Base-by-base conservation (phyloP, 2,329 filamentous ascomycete genomes). In the Arthrocladium fulminans region DNA sequence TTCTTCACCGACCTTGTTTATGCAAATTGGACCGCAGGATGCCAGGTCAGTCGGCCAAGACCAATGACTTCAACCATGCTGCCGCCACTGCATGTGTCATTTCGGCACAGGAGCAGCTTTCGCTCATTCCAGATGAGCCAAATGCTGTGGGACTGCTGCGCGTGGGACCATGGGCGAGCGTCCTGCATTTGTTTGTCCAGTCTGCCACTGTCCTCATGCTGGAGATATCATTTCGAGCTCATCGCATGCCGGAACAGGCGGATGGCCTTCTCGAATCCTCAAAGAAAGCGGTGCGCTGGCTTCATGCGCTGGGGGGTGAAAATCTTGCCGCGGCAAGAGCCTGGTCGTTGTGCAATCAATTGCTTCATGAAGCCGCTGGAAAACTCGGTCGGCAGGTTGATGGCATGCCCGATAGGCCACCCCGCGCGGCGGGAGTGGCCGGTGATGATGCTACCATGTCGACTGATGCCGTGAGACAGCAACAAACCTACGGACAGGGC, bases 161-260 rank as follows among this genome's bases (percentile, higher is more conserved):
- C 17, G 55, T 69, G 4, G 62, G 63, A 8, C 67, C 67, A 13
- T 72, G 70, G 70, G 72, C 68, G 67, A 66, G 63, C 52, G 62
- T 70, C 22, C 59, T 72, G 32, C 69, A 72, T 49, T 68, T 66
- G 44, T 57, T 72, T 15, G 70, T 72, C 60, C 70, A 72, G 55
- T 61, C 67, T 2, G 59, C 62, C 2, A 70, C 67, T 2, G 64
- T 72, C 15, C 59, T 72, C 23, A 64, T 72, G 42, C 64, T 72
- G n/a, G 69, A 72, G 54, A 58, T 72, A 4, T 66, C 68, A 10
- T 71, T 71, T 42, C 64, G 65, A 19, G 62, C 59, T 39, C 63
- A 70, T n/a, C 69, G 71, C 52, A 64, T 65, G 55, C 68, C 69
- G 4, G 60, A 65, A 10, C 60, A 66, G 23, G 68, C 69, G 40